Percentiles rank a stretch among this genome's conserved stretches.
Conservation (phyloP, 2,329 filamentous ascomycete species). For the Furcasterigmium sp. region DNA sequence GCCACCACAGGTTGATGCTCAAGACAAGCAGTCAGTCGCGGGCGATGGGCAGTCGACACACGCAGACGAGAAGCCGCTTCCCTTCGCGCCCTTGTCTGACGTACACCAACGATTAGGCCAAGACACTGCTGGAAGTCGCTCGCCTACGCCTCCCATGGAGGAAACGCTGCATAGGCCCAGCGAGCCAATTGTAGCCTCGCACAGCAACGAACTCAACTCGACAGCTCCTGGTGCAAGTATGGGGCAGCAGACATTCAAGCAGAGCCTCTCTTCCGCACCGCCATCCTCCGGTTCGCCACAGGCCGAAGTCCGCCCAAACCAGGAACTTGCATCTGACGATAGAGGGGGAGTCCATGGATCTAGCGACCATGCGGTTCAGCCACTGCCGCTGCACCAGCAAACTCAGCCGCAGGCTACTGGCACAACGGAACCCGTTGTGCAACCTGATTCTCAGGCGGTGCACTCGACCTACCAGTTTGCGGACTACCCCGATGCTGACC, state of each 20-base stretch:
- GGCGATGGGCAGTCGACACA: constrained; percentile 1
- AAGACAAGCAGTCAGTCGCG: constrained; percentile 4
- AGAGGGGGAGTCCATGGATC: constrained; percentile 27
- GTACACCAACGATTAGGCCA: constrained; percentile 65
- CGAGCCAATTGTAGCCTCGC: too few species aligned
- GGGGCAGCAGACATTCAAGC: too few species aligned
- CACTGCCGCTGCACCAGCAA: neutral
- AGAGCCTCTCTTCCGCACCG: too few species aligned
- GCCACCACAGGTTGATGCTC: neutral
- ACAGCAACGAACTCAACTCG: too few species aligned
- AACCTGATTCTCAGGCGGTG: neutral
- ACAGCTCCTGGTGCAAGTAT: too few species aligned
- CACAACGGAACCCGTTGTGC: neutral
- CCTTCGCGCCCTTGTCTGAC: constrained; percentile 69
- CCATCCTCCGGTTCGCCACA: too few species aligned
- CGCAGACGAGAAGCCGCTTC: constrained; percentile 38
- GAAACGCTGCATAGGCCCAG: too few species aligned
- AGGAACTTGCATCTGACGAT: too few species aligned
- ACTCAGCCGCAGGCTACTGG: neutral
- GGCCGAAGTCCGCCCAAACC: too few species aligned
- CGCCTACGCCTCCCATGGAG: too few species aligned
- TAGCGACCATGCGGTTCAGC: neutral
- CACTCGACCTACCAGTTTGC: neutral
- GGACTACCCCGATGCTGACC: neutral
- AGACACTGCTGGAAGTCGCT: too few species aligned